Conservation (phyloP, 2,329 filamentous ascomycete genomes). For the Metarhizium rileyi region DNA sequence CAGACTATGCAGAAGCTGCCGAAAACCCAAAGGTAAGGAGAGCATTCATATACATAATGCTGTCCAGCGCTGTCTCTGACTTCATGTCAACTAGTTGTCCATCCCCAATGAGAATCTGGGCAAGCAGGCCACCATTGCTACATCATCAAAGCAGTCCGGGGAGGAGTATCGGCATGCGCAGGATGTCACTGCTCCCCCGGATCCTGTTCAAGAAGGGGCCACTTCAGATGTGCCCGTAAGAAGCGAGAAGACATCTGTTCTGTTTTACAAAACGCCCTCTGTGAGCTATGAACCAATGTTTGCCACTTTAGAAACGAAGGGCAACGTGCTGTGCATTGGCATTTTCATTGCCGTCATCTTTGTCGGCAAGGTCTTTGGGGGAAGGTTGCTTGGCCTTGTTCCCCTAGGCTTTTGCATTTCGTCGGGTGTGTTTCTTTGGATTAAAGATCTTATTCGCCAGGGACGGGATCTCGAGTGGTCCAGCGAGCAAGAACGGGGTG, state of each 20-base stretch:
- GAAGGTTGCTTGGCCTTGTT: conserved; percentile 64
- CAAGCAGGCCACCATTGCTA: conserved; percentile 63
- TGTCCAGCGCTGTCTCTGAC: background rate
- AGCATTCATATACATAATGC: too few relatives aligned
- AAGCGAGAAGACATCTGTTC: conserved; percentile 90
- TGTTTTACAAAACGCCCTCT: conserved; percentile 89
- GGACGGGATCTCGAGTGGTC: conserved; percentile 82
- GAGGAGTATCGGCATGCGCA: conserved; percentile 77
- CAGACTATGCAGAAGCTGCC: conserved; percentile 57
- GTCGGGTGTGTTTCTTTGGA: conserved; percentile 79
- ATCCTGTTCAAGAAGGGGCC: conserved; percentile 68
- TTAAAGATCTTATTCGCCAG: conserved; percentile 74
- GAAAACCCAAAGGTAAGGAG: conserved; percentile 56
- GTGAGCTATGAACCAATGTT: conserved; percentile 89
- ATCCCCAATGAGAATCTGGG: conserved; percentile 85
- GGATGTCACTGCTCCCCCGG: conserved; percentile 83
- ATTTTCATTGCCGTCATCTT: conserved; percentile 68
- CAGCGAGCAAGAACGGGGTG: conserved; percentile 73
- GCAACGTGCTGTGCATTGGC: conserved; percentile 57
- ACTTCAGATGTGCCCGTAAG: conserved; percentile 93
- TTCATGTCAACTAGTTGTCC: conserved; percentile 45
- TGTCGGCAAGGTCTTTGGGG: conserved; percentile 71
- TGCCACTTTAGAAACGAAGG: conserved; percentile 61
- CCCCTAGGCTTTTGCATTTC: conserved; percentile 62
- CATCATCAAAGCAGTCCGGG: conserved; percentile 59